Base-by-base conservation (phyloP, 2,329 filamentous ascomycete genomes). In the Beauveria rudraprayagi region DNA sequence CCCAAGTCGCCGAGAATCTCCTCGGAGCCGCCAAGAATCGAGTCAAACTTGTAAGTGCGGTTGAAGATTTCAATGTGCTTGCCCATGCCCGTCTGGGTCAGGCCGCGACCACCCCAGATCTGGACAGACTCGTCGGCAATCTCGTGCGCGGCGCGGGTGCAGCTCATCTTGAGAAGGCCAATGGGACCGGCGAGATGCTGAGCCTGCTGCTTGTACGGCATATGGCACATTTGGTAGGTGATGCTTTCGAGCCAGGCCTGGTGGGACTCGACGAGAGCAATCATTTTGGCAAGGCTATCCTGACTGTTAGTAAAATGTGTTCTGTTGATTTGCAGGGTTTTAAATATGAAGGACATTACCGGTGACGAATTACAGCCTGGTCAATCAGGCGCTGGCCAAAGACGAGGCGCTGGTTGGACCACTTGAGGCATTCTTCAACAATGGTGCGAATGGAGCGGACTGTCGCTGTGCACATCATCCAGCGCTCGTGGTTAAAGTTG, bases 401-500 rank as follows among this genome's bases (percentile, higher is more conserved):
- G 65, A 95, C 90, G 28, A 92, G 80, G 55, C 91, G 86, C 76
- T 96, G 92, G 77, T 94, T 91, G 37, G 86, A 81, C 91, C 92
- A 96, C 73, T 94, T 94, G 65, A 95, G 77, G 68, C 86, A 93
- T 71, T 95, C 91, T 72, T 95, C 90, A 14, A 91, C 86, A 16
- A 93, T 83, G 1, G 82, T 81, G 64, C 90, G 83, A 59, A 80
- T 84, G 73, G 82, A 80, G 56, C 89, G 85, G 63, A 87, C 80
- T 3, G 86, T 84, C 56, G 77, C 84, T 66, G 84, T 86, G 61
- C 80, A 78, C 88, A 92, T 91, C 75, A 83, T 87, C 81, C 88
- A 91, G 37, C 89, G 83, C 77, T 92, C 90, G 75, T 94, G 90
- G 79, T 94, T 94, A 78, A 95, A 95, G 77, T 95, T 95, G 75